Conservation (phyloP, 139 green algal genomes). For the Eudorina sp. region DNA sequence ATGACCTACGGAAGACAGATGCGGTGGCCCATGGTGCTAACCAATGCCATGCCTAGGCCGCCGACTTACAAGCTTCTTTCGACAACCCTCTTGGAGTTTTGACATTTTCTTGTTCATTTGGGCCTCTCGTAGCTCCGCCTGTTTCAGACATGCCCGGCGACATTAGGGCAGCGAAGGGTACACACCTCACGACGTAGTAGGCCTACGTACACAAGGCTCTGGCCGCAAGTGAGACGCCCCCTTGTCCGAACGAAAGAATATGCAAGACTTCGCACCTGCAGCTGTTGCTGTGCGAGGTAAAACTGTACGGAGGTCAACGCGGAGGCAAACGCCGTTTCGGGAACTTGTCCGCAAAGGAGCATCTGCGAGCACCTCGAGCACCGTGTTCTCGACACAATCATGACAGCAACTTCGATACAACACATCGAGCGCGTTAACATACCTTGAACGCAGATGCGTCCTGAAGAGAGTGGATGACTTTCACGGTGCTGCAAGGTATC, state of each 20-base stretch:
- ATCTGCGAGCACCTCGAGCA: constrained; percentile 59
- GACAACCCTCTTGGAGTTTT: constrained; percentile 75
- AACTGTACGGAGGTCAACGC: constrained; percentile 74
- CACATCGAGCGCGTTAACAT: neutral
- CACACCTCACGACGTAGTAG: neutral
- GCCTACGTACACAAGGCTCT: neutral
- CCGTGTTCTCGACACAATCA: too few relatives aligned
- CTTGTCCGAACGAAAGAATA: too few relatives aligned
- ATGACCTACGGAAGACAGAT: too few relatives aligned
- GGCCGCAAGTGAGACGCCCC: neutral
- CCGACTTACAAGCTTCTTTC: constrained; percentile 70
- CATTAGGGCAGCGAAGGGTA: neutral
- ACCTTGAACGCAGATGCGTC: constrained; percentile 51
- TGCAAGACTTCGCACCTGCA: constrained; percentile 44
- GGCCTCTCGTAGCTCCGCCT: constrained; percentile 46
- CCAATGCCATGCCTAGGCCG: neutral
- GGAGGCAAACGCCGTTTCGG: constrained; percentile 63
- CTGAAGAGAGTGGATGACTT: constrained; percentile 64
- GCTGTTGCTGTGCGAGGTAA: constrained; percentile 65
- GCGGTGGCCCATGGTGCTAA: too few relatives aligned
- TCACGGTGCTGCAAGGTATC: constrained; percentile 66
- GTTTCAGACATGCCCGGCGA: neutral
- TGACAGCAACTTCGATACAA: neutral
- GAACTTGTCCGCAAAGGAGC: constrained; percentile 71
- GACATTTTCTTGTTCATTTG: constrained; percentile 72